Conservation (phyloP, 1,284 basidiomycete species). For the Macrocystidia cucumis region DNA sequence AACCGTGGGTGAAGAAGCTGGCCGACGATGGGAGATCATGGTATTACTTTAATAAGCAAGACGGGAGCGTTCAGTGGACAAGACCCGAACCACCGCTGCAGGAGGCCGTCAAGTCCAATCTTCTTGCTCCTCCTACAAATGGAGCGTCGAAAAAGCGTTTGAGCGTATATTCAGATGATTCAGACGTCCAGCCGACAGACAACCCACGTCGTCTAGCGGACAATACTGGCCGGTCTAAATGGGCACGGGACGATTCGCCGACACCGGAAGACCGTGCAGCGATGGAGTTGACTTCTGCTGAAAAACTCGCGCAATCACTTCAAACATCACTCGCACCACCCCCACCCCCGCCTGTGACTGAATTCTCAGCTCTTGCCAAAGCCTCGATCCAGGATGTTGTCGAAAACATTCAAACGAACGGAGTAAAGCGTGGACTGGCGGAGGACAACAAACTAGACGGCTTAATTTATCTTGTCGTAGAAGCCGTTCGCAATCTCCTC, state of each 20-base stretch:
- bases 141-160: conserved; percentile 40
- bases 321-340: conserved; percentile 55
- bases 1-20: conserved; percentile 74
- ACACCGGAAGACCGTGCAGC: conserved; percentile 15
- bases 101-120: conserved; percentile 22
- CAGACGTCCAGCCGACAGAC: conserved; percentile 59
- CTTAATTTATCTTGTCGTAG: conserved; percentile 58
- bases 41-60: conserved; percentile 72
- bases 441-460: conserved; percentile 53
- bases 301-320: conserved; percentile 56
- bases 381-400: conserved; percentile 59
- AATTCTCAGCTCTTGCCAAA: conserved; percentile 49
- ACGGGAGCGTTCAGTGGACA: conserved; percentile 64
- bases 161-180: conserved; percentile 74
- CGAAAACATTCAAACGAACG: conserved; percentile 44
- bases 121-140: no score
- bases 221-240: conserved; percentile 19
- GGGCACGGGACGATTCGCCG: conserved; percentile 8
- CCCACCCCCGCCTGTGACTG: conserved; percentile 47
- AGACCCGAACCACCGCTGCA: conserved; percentile 40
- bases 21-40: conserved; percentile 82
- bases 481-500: conserved; percentile 66
- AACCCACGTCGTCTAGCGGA: conserved; percentile 17
- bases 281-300: conserved; percentile 54
- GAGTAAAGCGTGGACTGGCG: conserved; percentile 36